These are phyloP conservation scores for Trypanosoma vivax DNA, from an alignment of 208 protist species.

Conservation along the genomic window DNA sequence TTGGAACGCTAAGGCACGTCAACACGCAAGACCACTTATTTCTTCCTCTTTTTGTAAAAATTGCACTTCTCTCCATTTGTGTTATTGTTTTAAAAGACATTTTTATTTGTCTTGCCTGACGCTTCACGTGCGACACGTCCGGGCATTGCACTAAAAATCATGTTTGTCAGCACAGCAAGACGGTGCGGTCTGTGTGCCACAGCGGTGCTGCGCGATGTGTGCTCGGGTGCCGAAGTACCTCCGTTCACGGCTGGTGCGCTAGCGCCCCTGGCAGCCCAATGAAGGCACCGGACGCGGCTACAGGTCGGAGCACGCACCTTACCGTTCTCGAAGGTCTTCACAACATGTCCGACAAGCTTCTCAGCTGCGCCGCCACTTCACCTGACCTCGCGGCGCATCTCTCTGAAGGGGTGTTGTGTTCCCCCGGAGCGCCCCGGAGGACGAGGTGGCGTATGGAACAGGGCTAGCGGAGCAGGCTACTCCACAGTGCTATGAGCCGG, in stretches of 20 bases:
- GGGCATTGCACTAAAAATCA: background rate
- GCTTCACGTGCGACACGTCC: background rate
- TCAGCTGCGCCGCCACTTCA: background rate
- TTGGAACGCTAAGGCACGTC: no score
- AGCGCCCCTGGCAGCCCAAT: no score
- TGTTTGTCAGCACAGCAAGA: background rate
- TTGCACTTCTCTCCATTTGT: no score
- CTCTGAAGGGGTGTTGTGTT: background rate
- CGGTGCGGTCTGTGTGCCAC: background rate
- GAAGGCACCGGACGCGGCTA: no score
- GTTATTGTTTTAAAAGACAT: background rate
- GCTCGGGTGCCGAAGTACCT: no score
- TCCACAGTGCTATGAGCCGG: constrained; percentile 12
- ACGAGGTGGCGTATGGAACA: background rate
- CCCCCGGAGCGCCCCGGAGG: background rate
- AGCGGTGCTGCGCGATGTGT: background rate
- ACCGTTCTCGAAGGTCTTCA: constrained; percentile 4
- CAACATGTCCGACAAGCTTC: constrained; percentile 1
- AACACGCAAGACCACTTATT: no score
- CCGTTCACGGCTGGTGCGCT: no score
- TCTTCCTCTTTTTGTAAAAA: no score
- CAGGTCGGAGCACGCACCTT: no score
- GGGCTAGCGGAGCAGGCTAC: background rate
- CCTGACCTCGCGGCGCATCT: background rate
- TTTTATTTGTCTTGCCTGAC: background rate